A percentile compares a stretch with the other conserved stretches of the same genome.
Evolutionary conservation across 345 rosid genomes (phyloP).

Genomic region (Citrus unshiu): DNA sequence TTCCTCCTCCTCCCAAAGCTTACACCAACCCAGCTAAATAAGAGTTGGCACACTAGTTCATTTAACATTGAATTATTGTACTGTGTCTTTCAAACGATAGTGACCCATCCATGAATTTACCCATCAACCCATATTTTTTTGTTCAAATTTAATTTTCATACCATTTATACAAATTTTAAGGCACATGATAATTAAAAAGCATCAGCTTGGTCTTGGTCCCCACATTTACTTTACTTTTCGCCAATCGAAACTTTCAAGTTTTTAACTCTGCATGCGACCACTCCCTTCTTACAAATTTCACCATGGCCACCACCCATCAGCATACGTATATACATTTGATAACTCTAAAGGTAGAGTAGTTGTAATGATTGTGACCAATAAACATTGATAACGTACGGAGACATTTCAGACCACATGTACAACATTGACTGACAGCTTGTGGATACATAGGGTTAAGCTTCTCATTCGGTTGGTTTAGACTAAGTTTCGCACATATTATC

Average conservation of each 20-base stretch:
- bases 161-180: background rate
- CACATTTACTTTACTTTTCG: background rate
- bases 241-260: background rate
- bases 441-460: background rate
- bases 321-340: background rate
- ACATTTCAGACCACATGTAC: background rate
- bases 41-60: background rate
- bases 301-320: background rate
- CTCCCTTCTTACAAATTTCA: background rate
- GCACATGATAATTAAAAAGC: background rate
- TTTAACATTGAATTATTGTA: background rate
- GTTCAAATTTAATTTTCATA: background rate
- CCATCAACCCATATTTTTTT: background rate
- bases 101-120: background rate
- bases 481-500: too few relatives aligned
- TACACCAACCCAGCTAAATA: background rate
- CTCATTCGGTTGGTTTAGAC: too few relatives aligned
- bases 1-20: background rate
- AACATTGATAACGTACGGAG: background rate
- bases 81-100: background rate
- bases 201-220: background rate
- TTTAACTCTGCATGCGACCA: background rate
- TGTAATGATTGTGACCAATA: background rate
- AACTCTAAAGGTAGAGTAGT: background rate
- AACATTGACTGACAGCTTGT: background rate